A percentile compares a stretch with the other conserved stretches of the same genome.
phyloP scores from a whole-genome alignment of 441 rosid genomes.

The Croton setiger region DNA sequence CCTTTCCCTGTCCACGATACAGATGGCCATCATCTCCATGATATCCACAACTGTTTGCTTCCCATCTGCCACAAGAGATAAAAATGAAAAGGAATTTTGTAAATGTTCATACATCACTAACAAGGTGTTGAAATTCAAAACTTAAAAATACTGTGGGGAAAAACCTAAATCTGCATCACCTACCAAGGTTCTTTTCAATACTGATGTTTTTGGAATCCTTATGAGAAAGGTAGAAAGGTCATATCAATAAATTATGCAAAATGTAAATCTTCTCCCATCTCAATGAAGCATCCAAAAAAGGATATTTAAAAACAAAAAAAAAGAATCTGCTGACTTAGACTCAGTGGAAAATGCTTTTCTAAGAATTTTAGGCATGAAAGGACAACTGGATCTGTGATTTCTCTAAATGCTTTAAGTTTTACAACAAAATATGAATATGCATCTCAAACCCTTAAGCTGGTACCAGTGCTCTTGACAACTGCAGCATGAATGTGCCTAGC shows the following conservation, averaged over 20 bases:
- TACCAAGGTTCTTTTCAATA: background rate
- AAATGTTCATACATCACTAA: background rate
- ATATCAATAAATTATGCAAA: background rate
- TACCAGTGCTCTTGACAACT: background rate
- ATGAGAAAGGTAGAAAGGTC: background rate
- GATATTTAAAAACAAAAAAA: background rate
- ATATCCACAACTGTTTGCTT: conserved; percentile 81
- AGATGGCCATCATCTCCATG: conserved; percentile 93
- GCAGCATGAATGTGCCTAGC: background rate
- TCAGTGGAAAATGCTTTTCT: background rate
- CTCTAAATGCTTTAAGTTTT: background rate
- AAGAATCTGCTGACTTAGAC: no score
- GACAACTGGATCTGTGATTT: background rate
- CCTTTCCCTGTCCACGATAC: conserved; percentile 73
- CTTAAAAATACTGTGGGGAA: background rate
- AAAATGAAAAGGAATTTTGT: background rate
- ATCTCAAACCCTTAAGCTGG: background rate
- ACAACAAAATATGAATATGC: no score
- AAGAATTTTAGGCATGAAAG: background rate
- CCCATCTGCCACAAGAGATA: conserved; percentile 59
- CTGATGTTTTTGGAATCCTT: background rate
- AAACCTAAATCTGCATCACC: background rate
- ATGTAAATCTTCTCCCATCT: background rate
- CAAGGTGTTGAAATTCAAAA: background rate
- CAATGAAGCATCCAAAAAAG: background rate